Conservation (phyloP, 768 basidiomycete species). For the Russula dissimulans region DNA sequence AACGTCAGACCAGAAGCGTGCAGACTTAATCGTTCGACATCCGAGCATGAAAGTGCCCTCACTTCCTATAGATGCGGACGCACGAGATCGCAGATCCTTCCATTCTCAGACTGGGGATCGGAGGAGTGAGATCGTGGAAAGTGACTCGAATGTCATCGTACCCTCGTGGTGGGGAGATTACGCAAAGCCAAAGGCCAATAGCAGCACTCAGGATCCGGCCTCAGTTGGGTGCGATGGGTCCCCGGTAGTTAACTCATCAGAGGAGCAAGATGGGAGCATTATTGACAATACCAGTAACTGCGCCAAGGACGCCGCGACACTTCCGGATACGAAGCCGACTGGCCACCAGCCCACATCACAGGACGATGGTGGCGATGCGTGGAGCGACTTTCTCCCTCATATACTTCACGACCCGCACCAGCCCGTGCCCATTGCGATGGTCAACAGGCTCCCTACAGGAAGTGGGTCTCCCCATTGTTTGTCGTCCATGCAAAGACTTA, state of each 20-base stretch:
- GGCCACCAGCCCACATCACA: neutral
- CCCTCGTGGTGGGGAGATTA: neutral
- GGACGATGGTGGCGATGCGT: slow-evolving; percentile 18
- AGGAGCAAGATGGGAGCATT: neutral
- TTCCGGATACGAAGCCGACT: neutral
- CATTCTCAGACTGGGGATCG: neutral
- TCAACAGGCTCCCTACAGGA: slow-evolving; percentile 47
- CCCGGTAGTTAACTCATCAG: neutral
- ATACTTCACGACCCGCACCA: slow-evolving; percentile 48
- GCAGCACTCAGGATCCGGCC: neutral
- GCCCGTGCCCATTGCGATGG: slow-evolving; percentile 55
- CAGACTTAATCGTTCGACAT: neutral
- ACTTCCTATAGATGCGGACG: neutral
- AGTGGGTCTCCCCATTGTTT: neutral
- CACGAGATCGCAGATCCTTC: no score
- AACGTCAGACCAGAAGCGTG: neutral
- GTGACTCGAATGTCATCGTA: neutral
- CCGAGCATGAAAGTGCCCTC: neutral
- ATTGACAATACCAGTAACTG: neutral
- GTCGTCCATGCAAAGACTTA: neutral
- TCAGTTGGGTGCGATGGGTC: neutral
- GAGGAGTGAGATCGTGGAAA: neutral
- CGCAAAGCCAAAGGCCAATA: neutral
- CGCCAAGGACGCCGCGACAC: neutral
- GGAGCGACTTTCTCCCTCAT: slow-evolving; percentile 53